Base-by-base conservation (phyloP, 2,329 filamentous ascomycete species). In the Fusarium stilboides region DNA sequence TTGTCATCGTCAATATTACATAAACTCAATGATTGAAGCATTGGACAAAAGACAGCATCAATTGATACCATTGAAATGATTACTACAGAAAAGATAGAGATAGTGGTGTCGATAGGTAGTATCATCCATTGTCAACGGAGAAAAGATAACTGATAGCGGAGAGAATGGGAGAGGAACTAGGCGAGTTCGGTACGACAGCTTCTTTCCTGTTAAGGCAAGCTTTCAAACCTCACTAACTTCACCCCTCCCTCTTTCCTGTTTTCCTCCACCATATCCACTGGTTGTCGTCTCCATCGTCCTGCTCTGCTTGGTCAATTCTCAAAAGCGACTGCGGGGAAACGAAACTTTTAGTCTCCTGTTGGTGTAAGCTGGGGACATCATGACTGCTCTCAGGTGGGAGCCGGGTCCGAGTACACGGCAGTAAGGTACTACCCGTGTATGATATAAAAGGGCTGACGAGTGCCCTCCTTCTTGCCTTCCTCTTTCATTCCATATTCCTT, bases 241-340 rank as follows among this genome's bases (percentile, higher is more conserved):
- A 70, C 67, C 67, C 67, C 67, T 70, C 67, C 58, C 59, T 64
- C 67, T 62, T 57, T 64, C 67, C 62, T 59, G 47, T 52, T 69
- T 66, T 50, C 56, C 39, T 57, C 39, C 28, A 42, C 39, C 47
- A 43, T 28, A 43, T 28, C 45, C 49, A 31, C 31, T 52, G 24
- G 33, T 28, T 39, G 20, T 17, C 20, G n/a, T 40, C 46, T 40
- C 45, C 49, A 44, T 43, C n/a, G 45, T 68, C 49, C 37, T 46
- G 12, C 44, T 70, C 57, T 49, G 39, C 62, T 57, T 62, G 47
- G 57, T 42, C 62, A 64, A 64, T 59, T 47, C 57, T 42, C 19
- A 28, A 47, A 49, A 53, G 37, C 51, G 33, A 60, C 47, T 70
- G 67, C 67, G 67, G 67, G 67, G 67, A 65, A 65, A 49, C 22